phyloP scores from a whole-genome alignment of 345 rosid species.

The Syzygium grande region DNA sequence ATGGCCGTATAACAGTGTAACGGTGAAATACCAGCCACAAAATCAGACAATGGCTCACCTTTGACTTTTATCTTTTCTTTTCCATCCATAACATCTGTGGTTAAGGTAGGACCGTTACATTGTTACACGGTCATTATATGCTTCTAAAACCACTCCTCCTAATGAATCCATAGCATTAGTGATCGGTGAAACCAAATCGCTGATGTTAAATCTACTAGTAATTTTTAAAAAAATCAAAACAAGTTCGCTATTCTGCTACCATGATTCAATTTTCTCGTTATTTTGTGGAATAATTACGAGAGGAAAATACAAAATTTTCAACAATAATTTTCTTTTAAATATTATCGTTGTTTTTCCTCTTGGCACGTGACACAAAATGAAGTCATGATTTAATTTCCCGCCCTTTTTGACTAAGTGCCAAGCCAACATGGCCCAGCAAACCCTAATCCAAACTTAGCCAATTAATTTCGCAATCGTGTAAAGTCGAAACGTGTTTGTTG shows the following conservation, averaged over 20 bases:
- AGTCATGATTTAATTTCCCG: neutral
- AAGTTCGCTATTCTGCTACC: neutral
- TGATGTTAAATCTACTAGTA: neutral
- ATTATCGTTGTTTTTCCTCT: neutral
- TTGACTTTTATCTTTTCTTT: too few species aligned
- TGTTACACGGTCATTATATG: too few species aligned
- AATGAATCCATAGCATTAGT: neutral
- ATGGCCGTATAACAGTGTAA: too few species aligned
- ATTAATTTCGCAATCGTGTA: neutral
- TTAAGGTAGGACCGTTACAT: too few species aligned
- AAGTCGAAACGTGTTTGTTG: neutral
- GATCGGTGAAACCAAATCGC: neutral
- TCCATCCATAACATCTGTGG: too few species aligned
- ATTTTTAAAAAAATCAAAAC: too few species aligned
- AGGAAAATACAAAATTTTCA: neutral
- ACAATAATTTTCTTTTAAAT: accelerated
- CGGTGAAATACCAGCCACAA: too few species aligned
- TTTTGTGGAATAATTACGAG: accelerated
- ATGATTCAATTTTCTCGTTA: neutral
- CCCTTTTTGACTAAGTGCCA: neutral
- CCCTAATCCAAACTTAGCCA: neutral
- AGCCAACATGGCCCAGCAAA: neutral
- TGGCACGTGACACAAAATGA: neutral
- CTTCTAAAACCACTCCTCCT: neutral
- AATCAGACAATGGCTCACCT: too few species aligned